phyloP scores from a whole-genome alignment of 2,329 filamentous ascomycete genomes.

The Neonectria punicea region DNA sequence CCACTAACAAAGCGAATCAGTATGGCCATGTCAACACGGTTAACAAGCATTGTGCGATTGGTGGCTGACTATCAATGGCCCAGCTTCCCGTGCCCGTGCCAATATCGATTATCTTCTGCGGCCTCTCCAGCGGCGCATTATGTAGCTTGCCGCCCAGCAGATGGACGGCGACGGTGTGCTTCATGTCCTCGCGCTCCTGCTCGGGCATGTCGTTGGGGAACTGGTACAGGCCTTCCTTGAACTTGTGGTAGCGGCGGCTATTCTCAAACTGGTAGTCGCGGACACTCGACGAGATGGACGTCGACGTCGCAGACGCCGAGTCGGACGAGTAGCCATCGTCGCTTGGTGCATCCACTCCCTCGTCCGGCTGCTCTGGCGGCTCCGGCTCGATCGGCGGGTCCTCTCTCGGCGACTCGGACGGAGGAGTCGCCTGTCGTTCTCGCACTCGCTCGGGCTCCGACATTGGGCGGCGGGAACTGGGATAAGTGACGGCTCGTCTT shows the following conservation, averaged over 20 bases:
- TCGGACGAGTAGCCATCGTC: constrained; percentile 34
- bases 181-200: constrained; percentile 56
- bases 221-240: constrained; percentile 51
- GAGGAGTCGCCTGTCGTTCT: not conserved
- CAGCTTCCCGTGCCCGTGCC: constrained; percentile 52
- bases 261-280: constrained; percentile 56
- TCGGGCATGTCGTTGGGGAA: constrained; percentile 57
- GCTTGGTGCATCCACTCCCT: not conserved
- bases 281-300: constrained; percentile 44
- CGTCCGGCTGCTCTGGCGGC: constrained; percentile 10
- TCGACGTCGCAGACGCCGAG: constrained; percentile 23
- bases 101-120: constrained; percentile 53
- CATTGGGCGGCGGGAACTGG: constrained; percentile 7
- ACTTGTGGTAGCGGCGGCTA: constrained; percentile 55
- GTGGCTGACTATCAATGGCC: constrained; percentile 55
- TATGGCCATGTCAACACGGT: not conserved
- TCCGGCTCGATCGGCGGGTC: constrained; percentile 30
- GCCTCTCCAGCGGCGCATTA: constrained; percentile 53
- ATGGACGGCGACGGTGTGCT: constrained; percentile 52
- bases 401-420: constrained; percentile 7
- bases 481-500: not conserved
- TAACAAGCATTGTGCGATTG: not conserved
- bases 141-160: constrained; percentile 52
- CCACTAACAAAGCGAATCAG: constrained; percentile 39
- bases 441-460: not conserved